Base-by-base conservation (phyloP, 306 rosid species). In the Quercus alba region DNA sequence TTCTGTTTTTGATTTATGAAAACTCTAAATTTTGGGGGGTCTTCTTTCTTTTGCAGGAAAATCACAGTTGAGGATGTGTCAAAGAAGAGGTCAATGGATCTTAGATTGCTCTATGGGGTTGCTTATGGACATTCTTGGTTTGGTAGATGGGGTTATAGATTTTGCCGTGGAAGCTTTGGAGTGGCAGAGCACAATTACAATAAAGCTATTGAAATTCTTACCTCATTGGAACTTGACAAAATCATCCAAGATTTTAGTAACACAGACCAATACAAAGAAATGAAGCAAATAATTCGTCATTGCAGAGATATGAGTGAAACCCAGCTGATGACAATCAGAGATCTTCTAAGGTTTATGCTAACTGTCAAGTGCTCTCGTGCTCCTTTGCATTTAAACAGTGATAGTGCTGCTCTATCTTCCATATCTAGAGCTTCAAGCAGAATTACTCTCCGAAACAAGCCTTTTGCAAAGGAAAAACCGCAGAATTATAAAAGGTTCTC, bases 61-160 rank as follows among this genome's bases (percentile, higher is more conserved):
- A 77, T 94, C 35, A 81, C 92, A 12, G 86, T 94, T 38, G 93
- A 89, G 77, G 98, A 94, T 86, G 25, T 77, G 14, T 88, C 95
- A 17, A 85, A 88, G 87, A 94, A 94, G 75, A 82, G 94, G 49
- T 77, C 84, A 0, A 92, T 94, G 97, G 94, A 92, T 75, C 97
- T 94, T 58, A 90, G 98, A 51, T 81, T 94, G 28, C 92, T 94
- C 23, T 92, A 94, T 73, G 98, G 98, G 59, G 91, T 94, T 41
- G 97, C 98, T 15, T 92, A 94, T 72, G 91, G 90, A 6, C 97
- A 94, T 80, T 87, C 94, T 18, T 94, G 98, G 98, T 94, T 94
- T 33, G 97, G 97, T 21, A 85, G 97, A 73, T 94, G 98, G 98
- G 97, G 92, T 2, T 94, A 94, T 75, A 82, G 74, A 51, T 92